Conservation (phyloP, 805 yeast genomes). For the Candida parachauliodes region DNA sequence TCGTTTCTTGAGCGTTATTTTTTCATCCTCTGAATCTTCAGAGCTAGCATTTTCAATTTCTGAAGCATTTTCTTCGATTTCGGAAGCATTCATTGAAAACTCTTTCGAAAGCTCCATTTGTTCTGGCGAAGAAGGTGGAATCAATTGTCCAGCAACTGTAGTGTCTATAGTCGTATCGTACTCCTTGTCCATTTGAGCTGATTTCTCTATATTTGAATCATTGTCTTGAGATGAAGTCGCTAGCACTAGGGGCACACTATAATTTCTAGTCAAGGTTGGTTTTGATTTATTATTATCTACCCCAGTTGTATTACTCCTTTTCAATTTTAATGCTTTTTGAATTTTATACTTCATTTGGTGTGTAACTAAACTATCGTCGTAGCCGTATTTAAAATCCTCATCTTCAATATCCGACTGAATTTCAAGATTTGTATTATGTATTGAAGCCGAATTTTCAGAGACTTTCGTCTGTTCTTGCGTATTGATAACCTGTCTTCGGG, state of each 20-base stretch:
- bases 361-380: conserved; percentile 27
- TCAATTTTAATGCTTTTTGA: conserved; percentile 8
- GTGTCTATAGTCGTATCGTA: conserved; percentile 5
- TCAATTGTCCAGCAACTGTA: conserved; percentile 6
- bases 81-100: conserved; percentile 3
- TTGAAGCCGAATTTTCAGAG: not conserved
- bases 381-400: conserved; percentile 8
- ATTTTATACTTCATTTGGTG: conserved; percentile 15
- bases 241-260: conserved; percentile 2
- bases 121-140: conserved; percentile 8
- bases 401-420: conserved; percentile 11
- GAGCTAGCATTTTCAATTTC: not conserved
- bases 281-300: not conserved
- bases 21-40: conserved; percentile 8
- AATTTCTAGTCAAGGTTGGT: not conserved
- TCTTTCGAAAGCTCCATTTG: not conserved
- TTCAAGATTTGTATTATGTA: conserved; percentile 5
- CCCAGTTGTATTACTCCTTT: conserved; percentile 1
- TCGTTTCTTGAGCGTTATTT: conserved; percentile 10
- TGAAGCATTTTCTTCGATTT: conserved; percentile 5
- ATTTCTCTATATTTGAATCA: not conserved
- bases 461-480: conserved; percentile 19
- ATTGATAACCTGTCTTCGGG: conserved; percentile 31
- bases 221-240: conserved; percentile 5
- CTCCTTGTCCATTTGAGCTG: not conserved